Evolutionary conservation across 2,329 filamentous ascomycete genomes (phyloP).

Genomic region (Fusarium brevicatenulatum): DNA sequence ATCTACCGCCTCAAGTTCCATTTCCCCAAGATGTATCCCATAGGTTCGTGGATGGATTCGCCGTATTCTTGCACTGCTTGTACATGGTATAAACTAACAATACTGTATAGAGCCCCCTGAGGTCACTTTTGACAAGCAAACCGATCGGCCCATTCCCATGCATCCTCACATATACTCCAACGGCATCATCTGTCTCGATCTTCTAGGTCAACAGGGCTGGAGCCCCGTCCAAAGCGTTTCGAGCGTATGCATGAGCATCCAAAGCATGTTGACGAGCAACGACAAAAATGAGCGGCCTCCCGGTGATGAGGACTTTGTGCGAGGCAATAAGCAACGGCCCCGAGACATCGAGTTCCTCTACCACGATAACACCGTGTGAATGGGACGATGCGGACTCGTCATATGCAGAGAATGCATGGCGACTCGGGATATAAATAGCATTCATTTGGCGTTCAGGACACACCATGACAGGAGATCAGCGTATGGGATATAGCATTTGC

Average conservation of each 20-base stretch:
- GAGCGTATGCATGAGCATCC: slow-evolving; percentile 95
- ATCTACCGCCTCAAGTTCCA: slow-evolving; percentile 87
- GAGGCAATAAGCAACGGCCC: slow-evolving; percentile 79
- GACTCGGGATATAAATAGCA: slow-evolving; percentile 32
- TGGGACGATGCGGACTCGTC: neutral
- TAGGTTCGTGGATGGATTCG: slow-evolving; percentile 68
- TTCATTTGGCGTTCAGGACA: slow-evolving; percentile 39
- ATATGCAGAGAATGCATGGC: neutral
- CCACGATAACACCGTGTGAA: slow-evolving; percentile 82
- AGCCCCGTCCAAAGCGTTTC: slow-evolving; percentile 97
- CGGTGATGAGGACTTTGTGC: slow-evolving; percentile 90
- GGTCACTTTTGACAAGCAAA: slow-evolving; percentile 81
- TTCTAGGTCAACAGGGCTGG: slow-evolving; percentile 90
- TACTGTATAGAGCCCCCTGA: slow-evolving; percentile 81
- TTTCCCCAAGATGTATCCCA: slow-evolving; percentile 87
- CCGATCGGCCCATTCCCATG: slow-evolving; percentile 80
- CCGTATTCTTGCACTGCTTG: neutral
- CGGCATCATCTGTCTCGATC: slow-evolving; percentile 96
- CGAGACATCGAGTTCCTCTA: slow-evolving; percentile 94
- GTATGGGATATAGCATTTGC: slow-evolving; percentile 25
- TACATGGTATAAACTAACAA: slow-evolving; percentile 6
- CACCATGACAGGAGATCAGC: slow-evolving; percentile 10
- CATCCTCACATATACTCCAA: slow-evolving; percentile 99
- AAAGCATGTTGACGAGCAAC: slow-evolving; percentile 98
- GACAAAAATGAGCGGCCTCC: slow-evolving; percentile 89